A percentile compares a stretch with the other conserved stretches of the same genome.
phyloP scores from a whole-genome alignment of 2,329 filamentous ascomycete species.

The Pyricularia sp. region DNA sequence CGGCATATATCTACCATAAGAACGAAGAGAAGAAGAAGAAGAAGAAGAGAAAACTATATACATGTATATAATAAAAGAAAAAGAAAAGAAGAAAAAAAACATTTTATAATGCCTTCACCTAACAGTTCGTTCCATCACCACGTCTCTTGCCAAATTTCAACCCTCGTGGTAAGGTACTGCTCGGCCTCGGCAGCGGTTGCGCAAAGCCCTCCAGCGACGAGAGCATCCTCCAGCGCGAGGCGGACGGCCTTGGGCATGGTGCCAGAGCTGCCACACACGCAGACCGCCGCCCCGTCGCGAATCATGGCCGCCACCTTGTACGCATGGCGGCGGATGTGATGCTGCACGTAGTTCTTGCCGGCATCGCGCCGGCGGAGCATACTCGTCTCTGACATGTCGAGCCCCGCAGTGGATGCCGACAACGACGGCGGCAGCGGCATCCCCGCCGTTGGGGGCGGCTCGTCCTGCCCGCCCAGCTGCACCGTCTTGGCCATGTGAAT shows the following conservation, averaged over 20 bases:
- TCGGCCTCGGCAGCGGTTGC: conserved; percentile 23
- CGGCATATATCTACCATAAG: not conserved
- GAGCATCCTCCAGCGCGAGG: conserved; percentile 34
- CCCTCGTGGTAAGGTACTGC: conserved; percentile 15
- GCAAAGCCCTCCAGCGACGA: conserved; percentile 23
- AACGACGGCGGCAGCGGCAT: not conserved
- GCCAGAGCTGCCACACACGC: conserved; percentile 42
- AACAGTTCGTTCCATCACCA: conserved; percentile 26
- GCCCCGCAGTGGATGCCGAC: not conserved
- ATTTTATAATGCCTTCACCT: not conserved
- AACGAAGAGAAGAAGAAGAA: not conserved
- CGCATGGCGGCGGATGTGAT: conserved; percentile 33
- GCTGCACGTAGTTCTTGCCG: conserved; percentile 43
- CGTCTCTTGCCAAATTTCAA: conserved; percentile 45
- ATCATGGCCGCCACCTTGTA: conserved; percentile 23
- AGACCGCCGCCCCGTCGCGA: conserved; percentile 29
- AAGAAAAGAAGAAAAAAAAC: not conserved
- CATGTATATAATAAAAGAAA: not conserved
- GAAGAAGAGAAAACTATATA: not conserved
- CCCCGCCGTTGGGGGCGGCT: not conserved
- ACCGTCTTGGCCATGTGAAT: not conserved
- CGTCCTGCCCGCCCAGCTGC: not conserved
- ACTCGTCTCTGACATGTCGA: not conserved
- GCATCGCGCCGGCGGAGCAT: conserved; percentile 7
- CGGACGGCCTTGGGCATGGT: conserved; percentile 45